Base-by-base conservation (phyloP, 202 grass and related monocot genomes). In the Saccharum hybrid region DNA sequence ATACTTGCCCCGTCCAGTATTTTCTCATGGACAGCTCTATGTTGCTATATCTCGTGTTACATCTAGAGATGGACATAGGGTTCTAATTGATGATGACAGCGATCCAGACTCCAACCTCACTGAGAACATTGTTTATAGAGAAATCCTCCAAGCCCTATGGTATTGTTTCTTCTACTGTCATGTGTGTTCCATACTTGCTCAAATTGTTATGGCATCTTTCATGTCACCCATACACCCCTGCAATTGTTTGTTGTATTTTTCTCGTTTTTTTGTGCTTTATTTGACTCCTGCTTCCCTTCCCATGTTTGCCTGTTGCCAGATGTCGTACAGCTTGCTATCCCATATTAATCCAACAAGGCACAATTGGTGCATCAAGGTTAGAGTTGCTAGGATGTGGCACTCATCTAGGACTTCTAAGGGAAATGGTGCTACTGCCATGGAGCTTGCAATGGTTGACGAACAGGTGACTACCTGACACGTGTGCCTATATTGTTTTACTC, bases 41-140 rank as follows among this genome's bases (percentile, higher is more conserved):
- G 80, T 82, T 63, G 68, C 80, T 48, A 48, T 82, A 6, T 82
- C 80, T 10, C 16, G 68, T 3, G 56, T 49, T 0, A 82, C 68
- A 16, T 48, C 68, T 33, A 72, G 68, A 48, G 22, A 49, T 5
- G 68, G 80, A 0, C 26, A 64, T 0, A 82, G 31, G 4, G 8
- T 82, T 9, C 7, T 82, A 0, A 72, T 73, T 63, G 56, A 82
- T 3, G 10, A 34, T 36, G 68, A 63, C 13, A 13, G 10, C 1
- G 16, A 75, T 9, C 16, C 10, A 13, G 1, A 1, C 34, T 37
- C 9, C 9, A 38, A 4, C 11, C 0, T 5, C 14, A 75, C 72
- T 1, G 10, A 22, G 1, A 75, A 75, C 18, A 59, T 75, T 39
- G 72, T 75, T 4, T 75, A 57, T 0, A 75, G 3, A 21, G 72